Percentiles rank a stretch among this genome's conserved stretches.
phyloP scores from a whole-genome alignment of 768 basidiomycete species.

The Harrya chromipes region DNA sequence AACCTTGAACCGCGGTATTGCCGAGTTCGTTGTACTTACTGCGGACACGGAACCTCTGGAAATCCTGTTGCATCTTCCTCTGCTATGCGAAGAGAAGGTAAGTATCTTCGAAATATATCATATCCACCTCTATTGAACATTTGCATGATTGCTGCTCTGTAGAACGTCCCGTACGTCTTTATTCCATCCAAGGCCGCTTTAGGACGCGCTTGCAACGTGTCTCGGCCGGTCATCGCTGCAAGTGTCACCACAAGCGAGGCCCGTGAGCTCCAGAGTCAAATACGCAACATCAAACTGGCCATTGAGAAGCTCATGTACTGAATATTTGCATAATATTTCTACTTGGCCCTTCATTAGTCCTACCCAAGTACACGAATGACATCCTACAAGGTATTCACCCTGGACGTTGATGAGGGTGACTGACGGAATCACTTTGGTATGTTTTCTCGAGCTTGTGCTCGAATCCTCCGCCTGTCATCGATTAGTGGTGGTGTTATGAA shows the following conservation, averaged over 20 bases:
- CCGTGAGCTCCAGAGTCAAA: slow-evolving; percentile 86
- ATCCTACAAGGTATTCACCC: slow-evolving; percentile 3
- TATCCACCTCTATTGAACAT: neutral
- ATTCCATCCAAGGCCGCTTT: slow-evolving; percentile 93
- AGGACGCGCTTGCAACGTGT: slow-evolving; percentile 94
- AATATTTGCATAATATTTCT: slow-evolving; percentile 3
- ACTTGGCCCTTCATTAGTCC: slow-evolving; percentile 3
- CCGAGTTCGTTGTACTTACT: slow-evolving; percentile 96
- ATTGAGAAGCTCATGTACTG: slow-evolving; percentile 68
- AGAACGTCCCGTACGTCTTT: slow-evolving; percentile 97
- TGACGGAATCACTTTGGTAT: slow-evolving; percentile 63
- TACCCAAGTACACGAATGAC: slow-evolving; percentile 11
- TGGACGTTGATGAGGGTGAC: neutral
- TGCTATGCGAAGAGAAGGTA: slow-evolving; percentile 98
- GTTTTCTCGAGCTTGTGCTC: slow-evolving; percentile 86
- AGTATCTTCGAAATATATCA: slow-evolving; percentile 6
- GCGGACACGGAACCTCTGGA: slow-evolving; percentile 97
- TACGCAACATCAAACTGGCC: slow-evolving; percentile 76
- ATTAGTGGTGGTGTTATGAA: neutral
- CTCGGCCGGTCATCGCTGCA: slow-evolving; percentile 91
- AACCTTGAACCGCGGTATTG: slow-evolving; percentile 95
- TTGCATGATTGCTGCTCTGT: slow-evolving; percentile 1
- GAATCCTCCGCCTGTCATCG: slow-evolving; percentile 65
- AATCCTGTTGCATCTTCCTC: slow-evolving; percentile 93
- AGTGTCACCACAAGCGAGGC: slow-evolving; percentile 97